phyloP scores from a whole-genome alignment of 768 basidiomycete species.

The Leucosporidium yakuticum region DNA sequence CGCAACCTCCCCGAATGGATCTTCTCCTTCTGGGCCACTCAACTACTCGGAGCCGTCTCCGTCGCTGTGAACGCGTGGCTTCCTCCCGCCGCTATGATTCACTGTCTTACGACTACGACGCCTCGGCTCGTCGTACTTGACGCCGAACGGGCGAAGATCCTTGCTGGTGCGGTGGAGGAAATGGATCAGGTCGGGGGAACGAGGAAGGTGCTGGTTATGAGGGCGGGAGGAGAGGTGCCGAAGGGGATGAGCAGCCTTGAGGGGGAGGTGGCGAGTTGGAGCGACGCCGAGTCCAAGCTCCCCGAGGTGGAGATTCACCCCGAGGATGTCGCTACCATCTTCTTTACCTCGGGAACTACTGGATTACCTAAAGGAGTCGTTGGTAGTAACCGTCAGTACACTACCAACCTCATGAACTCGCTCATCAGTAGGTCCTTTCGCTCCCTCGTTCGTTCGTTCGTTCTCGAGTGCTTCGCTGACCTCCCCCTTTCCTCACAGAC shows the following conservation, averaged over 20 bases:
- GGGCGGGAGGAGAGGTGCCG: conserved; percentile 33
- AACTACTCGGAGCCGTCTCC: conserved; percentile 58
- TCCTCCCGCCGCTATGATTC: conserved; percentile 42
- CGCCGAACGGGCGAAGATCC: conserved; percentile 47
- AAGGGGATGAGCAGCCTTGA: conserved; percentile 47
- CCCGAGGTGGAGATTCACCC: conserved; percentile 19
- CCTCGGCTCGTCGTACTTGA: conserved; percentile 57
- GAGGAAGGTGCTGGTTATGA: conserved; percentile 25
- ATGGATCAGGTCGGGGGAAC: conserved; percentile 21
- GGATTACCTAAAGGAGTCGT: conserved; percentile 63
- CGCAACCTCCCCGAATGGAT: conserved; percentile 56
- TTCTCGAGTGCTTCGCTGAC: no score
- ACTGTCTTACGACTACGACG: conserved; percentile 55
- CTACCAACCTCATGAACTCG: conserved; percentile 55
- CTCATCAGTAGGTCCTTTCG: neutral
- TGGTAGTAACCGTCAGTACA: conserved; percentile 58
- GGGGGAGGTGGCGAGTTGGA: conserved; percentile 36
- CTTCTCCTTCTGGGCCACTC: conserved; percentile 56
- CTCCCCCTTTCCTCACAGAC: neutral
- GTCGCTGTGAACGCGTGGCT: conserved; percentile 55
- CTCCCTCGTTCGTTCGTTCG: no score
- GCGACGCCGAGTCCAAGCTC: conserved; percentile 30
- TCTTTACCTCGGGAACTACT: conserved; percentile 60
- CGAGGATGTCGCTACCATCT: conserved; percentile 57
- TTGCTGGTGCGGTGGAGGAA: neutral